Percentiles rank a stretch among this genome's conserved stretches.
Evolutionary conservation across 2,329 filamentous ascomycete species (phyloP).

Genomic region (Hypomyces rosellus): DNA sequence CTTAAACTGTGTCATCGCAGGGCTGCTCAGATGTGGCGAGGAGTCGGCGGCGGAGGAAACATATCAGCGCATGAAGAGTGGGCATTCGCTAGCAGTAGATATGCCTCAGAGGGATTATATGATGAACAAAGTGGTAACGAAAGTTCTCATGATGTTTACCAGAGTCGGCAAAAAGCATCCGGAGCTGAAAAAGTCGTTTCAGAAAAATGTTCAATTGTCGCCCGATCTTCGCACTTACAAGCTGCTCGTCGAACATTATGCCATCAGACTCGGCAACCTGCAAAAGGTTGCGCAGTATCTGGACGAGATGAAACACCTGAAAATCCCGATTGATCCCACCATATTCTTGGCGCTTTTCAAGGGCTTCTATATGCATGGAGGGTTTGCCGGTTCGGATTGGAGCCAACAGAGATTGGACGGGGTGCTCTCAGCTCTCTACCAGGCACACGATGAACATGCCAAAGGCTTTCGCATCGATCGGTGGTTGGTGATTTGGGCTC

Average conservation of each 20-base stretch:
- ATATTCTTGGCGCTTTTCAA: constrained; percentile 78
- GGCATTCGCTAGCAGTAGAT: constrained; percentile 36
- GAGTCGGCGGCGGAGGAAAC: constrained; percentile 69
- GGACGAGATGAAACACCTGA: constrained; percentile 69
- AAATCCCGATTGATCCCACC: constrained; percentile 63
- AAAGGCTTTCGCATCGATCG: constrained; percentile 46
- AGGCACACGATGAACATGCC: constrained; percentile 42
- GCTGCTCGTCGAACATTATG: constrained; percentile 71
- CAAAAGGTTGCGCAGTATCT: constrained; percentile 64
- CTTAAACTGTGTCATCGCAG: constrained; percentile 78
- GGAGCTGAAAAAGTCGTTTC: constrained; percentile 46
- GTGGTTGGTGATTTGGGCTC: constrained; percentile 55
- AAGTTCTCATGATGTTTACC: constrained; percentile 52
- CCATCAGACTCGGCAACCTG: constrained; percentile 62
- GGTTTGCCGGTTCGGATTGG: constrained; percentile 60
- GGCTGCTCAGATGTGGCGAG: constrained; percentile 72
- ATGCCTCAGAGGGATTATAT: constrained; percentile 41
- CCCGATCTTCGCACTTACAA: constrained; percentile 77
- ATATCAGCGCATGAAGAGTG: constrained; percentile 75
- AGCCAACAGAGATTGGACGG: constrained; percentile 59
- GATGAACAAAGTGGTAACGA: constrained; percentile 44
- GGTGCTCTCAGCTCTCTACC: constrained; percentile 60
- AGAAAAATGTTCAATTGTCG: constrained; percentile 57
- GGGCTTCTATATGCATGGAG: constrained; percentile 72
- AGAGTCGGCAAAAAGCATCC: constrained; percentile 49